A percentile compares a stretch with the other conserved stretches of the same genome.
These are phyloP conservation scores for Verticillium longisporum DNA, from an alignment of 2,329 filamentous ascomycete species.

Conservation along the genomic window DNA sequence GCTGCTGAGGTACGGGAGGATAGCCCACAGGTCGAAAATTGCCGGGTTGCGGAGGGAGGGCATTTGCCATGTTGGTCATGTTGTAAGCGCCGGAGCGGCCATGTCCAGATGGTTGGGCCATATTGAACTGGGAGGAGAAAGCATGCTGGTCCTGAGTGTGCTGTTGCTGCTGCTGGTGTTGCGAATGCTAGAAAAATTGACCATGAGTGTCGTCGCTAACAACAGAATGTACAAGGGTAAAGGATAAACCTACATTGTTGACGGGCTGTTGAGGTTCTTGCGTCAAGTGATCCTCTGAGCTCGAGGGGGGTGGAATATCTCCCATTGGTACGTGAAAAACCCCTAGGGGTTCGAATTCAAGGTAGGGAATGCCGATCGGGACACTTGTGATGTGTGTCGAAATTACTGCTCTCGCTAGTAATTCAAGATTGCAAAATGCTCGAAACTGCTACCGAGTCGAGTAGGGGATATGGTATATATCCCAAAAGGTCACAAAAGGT, in stretches of 20 bases:
- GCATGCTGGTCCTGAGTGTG: constrained; percentile 25
- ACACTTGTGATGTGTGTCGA: not conserved
- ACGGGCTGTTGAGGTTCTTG: constrained; percentile 11
- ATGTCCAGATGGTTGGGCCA: constrained; percentile 20
- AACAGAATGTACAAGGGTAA: constrained; percentile 1
- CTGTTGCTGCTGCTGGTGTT: constrained; percentile 15
- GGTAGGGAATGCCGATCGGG: not conserved
- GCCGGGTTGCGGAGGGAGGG: constrained; percentile 29
- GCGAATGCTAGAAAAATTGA: constrained; percentile 12
- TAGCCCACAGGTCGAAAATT: constrained; percentile 32
- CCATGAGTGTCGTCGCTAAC: constrained; percentile 7
- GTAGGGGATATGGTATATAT: constrained; percentile 3
- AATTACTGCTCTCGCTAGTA: not conserved
- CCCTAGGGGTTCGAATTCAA: not conserved
- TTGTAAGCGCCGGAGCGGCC: constrained; percentile 32
- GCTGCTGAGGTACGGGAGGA: constrained; percentile 23
- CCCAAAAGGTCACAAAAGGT: constrained; percentile 1
- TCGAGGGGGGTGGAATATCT: constrained; percentile 20
- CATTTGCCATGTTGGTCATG: constrained; percentile 36
- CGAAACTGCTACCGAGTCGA: not conserved
- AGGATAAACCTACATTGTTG: constrained; percentile 4
- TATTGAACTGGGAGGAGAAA: constrained; percentile 35
- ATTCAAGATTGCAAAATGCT: not conserved
- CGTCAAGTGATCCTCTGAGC: constrained; percentile 11
- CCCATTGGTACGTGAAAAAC: constrained; percentile 22